These are phyloP conservation scores for Nelumbo lutea DNA, from an alignment of 164 flowering plant species.

Conservation along the genomic window DNA sequence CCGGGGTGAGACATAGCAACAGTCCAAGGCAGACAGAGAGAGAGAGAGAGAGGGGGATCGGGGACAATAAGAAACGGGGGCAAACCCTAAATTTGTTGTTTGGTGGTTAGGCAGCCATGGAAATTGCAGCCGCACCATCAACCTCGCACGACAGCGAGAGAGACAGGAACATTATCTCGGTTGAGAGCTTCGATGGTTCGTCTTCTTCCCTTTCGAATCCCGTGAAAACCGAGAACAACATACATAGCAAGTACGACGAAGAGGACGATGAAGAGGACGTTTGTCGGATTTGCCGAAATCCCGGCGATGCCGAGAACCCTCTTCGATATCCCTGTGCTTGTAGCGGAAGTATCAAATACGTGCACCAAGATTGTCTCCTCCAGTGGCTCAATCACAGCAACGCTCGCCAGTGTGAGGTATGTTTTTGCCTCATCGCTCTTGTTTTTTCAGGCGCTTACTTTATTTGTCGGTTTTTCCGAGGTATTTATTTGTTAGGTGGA, in stretches of 20 bases:
- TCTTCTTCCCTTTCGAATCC: not conserved
- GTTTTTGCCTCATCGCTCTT: not conserved
- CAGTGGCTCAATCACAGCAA: constrained; percentile 99
- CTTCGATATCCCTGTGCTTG: constrained; percentile 94
- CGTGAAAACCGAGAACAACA: not conserved
- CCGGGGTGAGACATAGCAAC: too few relatives aligned
- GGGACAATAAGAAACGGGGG: not conserved
- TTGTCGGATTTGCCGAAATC: constrained; percentile 91
- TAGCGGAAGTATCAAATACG: constrained; percentile 96
- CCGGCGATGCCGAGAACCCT: constrained; percentile 85
- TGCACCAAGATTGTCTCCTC: constrained; percentile 96
- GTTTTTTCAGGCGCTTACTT: not conserved
- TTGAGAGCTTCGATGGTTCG: not conserved
- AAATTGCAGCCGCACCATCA: not conserved
- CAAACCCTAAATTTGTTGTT: not conserved
- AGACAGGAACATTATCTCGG: not conserved
- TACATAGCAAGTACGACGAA: constrained; percentile 28
- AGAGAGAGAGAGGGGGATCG: too few relatives aligned
- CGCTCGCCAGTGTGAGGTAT: constrained; percentile 97
- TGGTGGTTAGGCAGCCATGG: not conserved
- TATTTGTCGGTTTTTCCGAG: not conserved
- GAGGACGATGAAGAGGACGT: constrained; percentile 97
- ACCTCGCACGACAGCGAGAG: not conserved
- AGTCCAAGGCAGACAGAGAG: too few relatives aligned
- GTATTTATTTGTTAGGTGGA: not conserved